Base-by-base conservation (phyloP, 1,139 yeast species). In the Candida sp. region DNA sequence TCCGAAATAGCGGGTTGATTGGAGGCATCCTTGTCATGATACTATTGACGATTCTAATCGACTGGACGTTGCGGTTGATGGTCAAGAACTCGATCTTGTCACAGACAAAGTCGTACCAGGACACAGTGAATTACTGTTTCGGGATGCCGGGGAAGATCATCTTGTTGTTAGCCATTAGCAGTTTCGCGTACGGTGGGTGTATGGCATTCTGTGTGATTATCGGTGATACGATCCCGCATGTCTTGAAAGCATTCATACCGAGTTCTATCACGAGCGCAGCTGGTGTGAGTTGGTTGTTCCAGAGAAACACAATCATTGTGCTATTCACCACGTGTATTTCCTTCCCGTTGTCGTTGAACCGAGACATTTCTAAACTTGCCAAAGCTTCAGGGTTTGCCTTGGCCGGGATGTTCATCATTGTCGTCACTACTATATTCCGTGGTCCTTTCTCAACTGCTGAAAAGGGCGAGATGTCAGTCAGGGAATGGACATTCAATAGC, bases 191-290 rank as follows among this genome's bases (percentile, higher is more conserved):
- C 62, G 98, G 98, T 25, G 98, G 98, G 0, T 85, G 93, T 58
- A 86, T 92, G 79, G 98, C 98, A 2, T 93, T 91, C 68, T 89
- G 97, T 58, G 94, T 93, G 49, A 93, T 93, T 58, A 90, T 93
- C 40, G 98, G 98, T 23, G 98, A 93, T 63, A 90, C 98, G 0
- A 86, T 93, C 39, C 98, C 98, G 0, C 97, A 91, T 65, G 97
- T 93, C 4, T 66, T 93, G 41, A 75, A 84, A 52, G 84, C 93
- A 2, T 68, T 92, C 37, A 79, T 90, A 53, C 90, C 90, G 0
- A 60, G 69, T 4, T 67, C 77, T 7, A 67, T 86, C 4, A 69
- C 78, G 7, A 27, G 42, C 9, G 57, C 69, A 26, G 61, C 79
- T 35, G 64, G 77, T 2, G 75, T 56, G n/a, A 26, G 78, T 1